Conservation (phyloP, 2,329 filamentous ascomycete genomes). For the Blumeria hordei region DNA sequence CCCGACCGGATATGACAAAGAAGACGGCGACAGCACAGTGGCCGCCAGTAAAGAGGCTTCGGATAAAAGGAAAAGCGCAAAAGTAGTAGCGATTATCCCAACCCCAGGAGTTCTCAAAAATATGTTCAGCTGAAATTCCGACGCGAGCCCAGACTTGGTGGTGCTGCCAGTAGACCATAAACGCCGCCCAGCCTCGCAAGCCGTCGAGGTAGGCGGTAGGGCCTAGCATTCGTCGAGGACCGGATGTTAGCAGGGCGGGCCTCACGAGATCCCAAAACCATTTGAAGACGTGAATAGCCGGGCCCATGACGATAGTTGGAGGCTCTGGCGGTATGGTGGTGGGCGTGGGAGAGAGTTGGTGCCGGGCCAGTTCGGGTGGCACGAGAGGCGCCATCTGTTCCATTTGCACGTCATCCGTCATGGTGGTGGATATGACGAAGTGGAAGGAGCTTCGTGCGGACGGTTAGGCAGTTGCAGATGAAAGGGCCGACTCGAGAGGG, state of each 20-base stretch:
- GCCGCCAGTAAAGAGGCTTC: constrained; percentile 34
- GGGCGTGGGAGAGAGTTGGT: neutral
- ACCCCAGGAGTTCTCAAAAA: constrained; percentile 12
- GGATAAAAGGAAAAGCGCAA: constrained; percentile 28
- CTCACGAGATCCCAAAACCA: constrained; percentile 1
- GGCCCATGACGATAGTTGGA: neutral
- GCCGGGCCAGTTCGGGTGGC: neutral
- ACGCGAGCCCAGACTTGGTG: constrained; percentile 17
- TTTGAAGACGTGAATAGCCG: neutral
- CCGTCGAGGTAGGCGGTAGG: constrained; percentile 23
- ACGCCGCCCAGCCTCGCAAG: constrained; percentile 22
- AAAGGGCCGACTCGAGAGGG: no score
- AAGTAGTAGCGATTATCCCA: constrained; percentile 15
- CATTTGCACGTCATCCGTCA: no score
- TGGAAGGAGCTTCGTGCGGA: no score
- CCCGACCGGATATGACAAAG: constrained; percentile 26
- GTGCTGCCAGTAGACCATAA: constrained; percentile 24
- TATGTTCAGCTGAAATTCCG: constrained; percentile 2
- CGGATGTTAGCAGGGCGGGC: neutral
- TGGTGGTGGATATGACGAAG: no score
- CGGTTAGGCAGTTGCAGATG: no score
- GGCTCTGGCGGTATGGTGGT: neutral
- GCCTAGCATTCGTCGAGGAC: neutral
- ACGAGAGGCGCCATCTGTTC: neutral
- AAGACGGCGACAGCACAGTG: constrained; percentile 31